phyloP scores from a whole-genome alignment of 768 basidiomycete genomes.

The Suillus subluteus region DNA sequence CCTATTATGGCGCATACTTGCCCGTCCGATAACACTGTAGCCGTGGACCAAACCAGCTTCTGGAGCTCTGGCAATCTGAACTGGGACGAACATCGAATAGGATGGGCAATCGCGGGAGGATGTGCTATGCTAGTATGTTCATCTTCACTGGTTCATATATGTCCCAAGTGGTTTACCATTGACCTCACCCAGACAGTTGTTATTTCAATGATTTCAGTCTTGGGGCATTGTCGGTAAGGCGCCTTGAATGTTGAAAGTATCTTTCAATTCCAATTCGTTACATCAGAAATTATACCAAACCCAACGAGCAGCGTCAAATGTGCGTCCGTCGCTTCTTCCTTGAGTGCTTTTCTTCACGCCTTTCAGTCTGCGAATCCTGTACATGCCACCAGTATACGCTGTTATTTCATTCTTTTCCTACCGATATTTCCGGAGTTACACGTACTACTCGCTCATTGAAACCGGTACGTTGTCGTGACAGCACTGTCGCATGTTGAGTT shows the following conservation, averaged over 20 bases:
- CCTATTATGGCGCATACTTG: slow-evolving; percentile 39
- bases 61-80: slow-evolving; percentile 57
- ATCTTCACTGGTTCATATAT: slow-evolving; percentile 9
- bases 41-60: slow-evolving; percentile 62
- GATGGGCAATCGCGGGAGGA: slow-evolving; percentile 73
- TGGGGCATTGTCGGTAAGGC: slow-evolving; percentile 66
- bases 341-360: slow-evolving; percentile 5
- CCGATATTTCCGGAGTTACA: slow-evolving; percentile 80
- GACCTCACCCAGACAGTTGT: slow-evolving; percentile 52
- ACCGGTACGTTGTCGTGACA: slow-evolving; percentile 39
- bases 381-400: slow-evolving; percentile 84
- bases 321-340: slow-evolving; percentile 35
- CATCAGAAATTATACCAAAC: slow-evolving; percentile 71
- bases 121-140: slow-evolving; percentile 57
- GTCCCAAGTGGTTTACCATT: not conserved
- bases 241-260: not conserved
- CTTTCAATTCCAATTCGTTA: not conserved
- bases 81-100: slow-evolving; percentile 69
- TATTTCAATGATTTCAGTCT: slow-evolving; percentile 58
- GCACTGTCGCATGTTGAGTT: slow-evolving; percentile 21
- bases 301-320: slow-evolving; percentile 80
- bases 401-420: slow-evolving; percentile 87
- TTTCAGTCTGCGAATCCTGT: slow-evolving; percentile 71
- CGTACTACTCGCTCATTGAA: slow-evolving; percentile 58
- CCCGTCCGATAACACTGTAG: slow-evolving; percentile 52